Evolutionary conservation across 2,329 filamentous ascomycete species (phyloP), one percentile per base, ranked within the genome.

Genomic region (Lithohypha guttulata): DNA sequence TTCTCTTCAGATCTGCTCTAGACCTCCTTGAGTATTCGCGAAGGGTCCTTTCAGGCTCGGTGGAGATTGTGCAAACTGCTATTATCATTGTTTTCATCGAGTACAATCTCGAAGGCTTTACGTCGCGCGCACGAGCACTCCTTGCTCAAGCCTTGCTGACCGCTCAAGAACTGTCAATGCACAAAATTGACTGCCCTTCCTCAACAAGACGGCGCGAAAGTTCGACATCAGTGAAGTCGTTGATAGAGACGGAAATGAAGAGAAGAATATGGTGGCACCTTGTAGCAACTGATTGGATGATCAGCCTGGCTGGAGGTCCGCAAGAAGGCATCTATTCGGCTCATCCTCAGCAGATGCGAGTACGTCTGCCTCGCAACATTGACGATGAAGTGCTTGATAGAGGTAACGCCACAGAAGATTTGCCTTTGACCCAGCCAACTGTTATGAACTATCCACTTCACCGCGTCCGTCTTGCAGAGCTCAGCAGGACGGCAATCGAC

Each of bases 221-320:
- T 1, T 43, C 41, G 14, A 48, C 59, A 23, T 40, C 42, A 4
- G 20, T 30, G 3, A 26, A 37, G 9, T 18, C 23, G 23, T 13
- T 37, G 4, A 40, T 55, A 4, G 52, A 59, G 5, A 18, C 58
- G 14, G 63, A 66, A 42, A 45, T 62, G 3, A 59, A 56, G 14
- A 53, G 64, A n/a, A 53, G 64, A 2, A 46, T 63, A 2, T 65
- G 61, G 60, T 66, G 64, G 64, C 59, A 65, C 35, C 42, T 65
- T 10, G 53, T 51, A 2, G 55, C 60, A 1, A 63, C 58, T n/a
- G 64, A 66, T 42, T 66, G 63, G 64, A 40, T 62, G 4, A 27
- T 66, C 5, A 51, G 57, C 2, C 60, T 61, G 29, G 51, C 62
- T n/a, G 59, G 59, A 4, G 64, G 65, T 1, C 59, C 62, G 1